Percentiles rank a stretch among this genome's conserved stretches.
These are phyloP conservation scores for Phytopythium chamaehyphon DNA, from an alignment of 352 stramenopile genomes.

Conservation along the genomic window DNA sequence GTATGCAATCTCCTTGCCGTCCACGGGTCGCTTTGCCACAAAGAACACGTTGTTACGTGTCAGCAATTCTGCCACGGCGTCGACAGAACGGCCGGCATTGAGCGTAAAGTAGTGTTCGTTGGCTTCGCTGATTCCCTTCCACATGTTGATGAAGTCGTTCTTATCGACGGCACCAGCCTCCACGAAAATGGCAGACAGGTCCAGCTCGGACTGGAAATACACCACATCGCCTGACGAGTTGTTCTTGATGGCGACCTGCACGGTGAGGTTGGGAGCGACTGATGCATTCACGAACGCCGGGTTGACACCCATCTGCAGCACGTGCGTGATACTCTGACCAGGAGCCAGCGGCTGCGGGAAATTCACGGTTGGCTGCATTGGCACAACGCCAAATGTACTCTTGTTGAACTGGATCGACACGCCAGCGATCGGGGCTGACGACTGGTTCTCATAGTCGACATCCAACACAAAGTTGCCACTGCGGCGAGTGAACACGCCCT, in stretches of 20 bases:
- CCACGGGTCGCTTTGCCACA: constrained; percentile 91
- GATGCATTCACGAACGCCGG: constrained; percentile 70
- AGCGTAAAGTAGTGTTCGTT: constrained; percentile 94
- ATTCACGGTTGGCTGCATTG: constrained; percentile 88
- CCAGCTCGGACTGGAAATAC: constrained; percentile 94
- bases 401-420: constrained; percentile 98
- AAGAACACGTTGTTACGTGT: constrained; percentile 93
- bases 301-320: constrained; percentile 77
- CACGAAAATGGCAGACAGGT: constrained; percentile 89
- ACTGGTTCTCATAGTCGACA: constrained; percentile 87
- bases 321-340: constrained; percentile 74
- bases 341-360: constrained; percentile 60
- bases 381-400: constrained; percentile 95
- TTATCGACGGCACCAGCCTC: constrained; percentile 87
- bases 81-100: constrained; percentile 60
- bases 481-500: constrained; percentile 60
- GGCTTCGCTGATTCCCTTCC: constrained; percentile 94
- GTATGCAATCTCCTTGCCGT: constrained; percentile 95
- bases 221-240: constrained; percentile 91
- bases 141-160: constrained; percentile 92
- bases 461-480: constrained; percentile 67
- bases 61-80: constrained; percentile 84
- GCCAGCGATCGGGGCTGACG: constrained; percentile 76
- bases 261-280: constrained; percentile 65
- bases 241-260: constrained; percentile 98